Percentiles rank a stretch among this genome's conserved stretches.
Evolutionary conservation across 768 basidiomycete genomes (phyloP).

Genomic region (Suillus brevipes): DNA sequence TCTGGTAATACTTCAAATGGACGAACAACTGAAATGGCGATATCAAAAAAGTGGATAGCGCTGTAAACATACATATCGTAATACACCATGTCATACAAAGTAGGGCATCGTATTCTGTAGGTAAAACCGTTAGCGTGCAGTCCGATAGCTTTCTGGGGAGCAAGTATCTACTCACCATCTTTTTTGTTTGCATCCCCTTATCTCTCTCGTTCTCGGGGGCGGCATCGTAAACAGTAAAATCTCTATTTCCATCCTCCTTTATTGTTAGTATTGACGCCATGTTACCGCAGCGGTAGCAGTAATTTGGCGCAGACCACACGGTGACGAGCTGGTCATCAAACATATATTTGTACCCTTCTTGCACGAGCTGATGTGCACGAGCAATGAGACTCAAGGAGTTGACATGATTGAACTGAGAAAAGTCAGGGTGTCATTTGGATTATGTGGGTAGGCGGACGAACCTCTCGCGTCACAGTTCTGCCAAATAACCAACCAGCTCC

Average conservation of each 20-base stretch:
- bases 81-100: constrained; percentile 41
- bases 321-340: constrained; percentile 91
- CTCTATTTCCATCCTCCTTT: constrained; percentile 59
- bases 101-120: constrained; percentile 55
- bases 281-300: constrained; percentile 86
- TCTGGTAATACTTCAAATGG: too few species aligned
- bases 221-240: constrained; percentile 83
- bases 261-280: constrained; percentile 89
- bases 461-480: constrained; percentile 81
- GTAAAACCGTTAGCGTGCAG: constrained; percentile 1
- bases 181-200: constrained; percentile 71
- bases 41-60: background rate
- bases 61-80: constrained; percentile 6
- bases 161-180: constrained; percentile 53
- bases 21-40: background rate
- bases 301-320: constrained; percentile 89
- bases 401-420: constrained; percentile 81
- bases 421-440: background rate
- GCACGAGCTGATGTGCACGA: constrained; percentile 94
- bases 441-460: constrained; percentile 28
- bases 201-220: constrained; percentile 90
- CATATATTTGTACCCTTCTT: constrained; percentile 97
- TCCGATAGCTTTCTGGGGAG: background rate
- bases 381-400: constrained; percentile 88
- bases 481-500: constrained; percentile 98